Evolutionary conservation across 495 filamentous ascomycete genomes (phyloP), one percentile per base, ranked within the genome.

Genomic region (Podospora conica): DNA sequence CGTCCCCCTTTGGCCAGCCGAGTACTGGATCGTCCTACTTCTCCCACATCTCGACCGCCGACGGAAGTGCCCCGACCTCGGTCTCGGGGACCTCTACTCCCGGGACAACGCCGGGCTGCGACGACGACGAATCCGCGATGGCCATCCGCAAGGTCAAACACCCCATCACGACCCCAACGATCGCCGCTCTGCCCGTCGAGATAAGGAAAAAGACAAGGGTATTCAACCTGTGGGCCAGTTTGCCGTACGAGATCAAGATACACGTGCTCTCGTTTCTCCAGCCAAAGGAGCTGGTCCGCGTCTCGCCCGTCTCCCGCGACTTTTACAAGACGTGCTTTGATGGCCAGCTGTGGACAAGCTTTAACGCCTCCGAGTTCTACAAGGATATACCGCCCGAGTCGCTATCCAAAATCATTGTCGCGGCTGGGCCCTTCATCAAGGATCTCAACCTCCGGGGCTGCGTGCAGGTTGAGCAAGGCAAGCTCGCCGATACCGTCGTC

Each of bases 291-390:
- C 86, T 98, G 58, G 85, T 98, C 10, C 87, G 90, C 61, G 86
- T 85, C 58, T 96, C 95, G 6, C 77, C 83, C 15, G 90, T 96
- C n/a, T 92, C 87, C 70, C 92, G 86, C 70, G 74, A 83, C 18
- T 98, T 95, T 84, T 81, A 97, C 75, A 79, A 83, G 31, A 89
- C 92, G 81, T 97, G 94, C 78, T 96, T 92, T 68, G 95, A 98
- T 75, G 95, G 95, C 9, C 95, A 98, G 76, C 79, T 98, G 20
- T 98, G 95, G 95, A 85, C 84, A 0, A 84, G 83, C 57, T 82
- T 98, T 54, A 92, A 98, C 73, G 89, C 92, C 0, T 86, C 93
- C 0, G 87, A 89, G 29, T 98, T 92, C 75, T 98, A 98, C 73
- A 83, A 83, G 58, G 86, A 90, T 53, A 97, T 98, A 64, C 87